phyloP scores from a whole-genome alignment of 345 rosid species.

The Boechera divaricarpa region DNA sequence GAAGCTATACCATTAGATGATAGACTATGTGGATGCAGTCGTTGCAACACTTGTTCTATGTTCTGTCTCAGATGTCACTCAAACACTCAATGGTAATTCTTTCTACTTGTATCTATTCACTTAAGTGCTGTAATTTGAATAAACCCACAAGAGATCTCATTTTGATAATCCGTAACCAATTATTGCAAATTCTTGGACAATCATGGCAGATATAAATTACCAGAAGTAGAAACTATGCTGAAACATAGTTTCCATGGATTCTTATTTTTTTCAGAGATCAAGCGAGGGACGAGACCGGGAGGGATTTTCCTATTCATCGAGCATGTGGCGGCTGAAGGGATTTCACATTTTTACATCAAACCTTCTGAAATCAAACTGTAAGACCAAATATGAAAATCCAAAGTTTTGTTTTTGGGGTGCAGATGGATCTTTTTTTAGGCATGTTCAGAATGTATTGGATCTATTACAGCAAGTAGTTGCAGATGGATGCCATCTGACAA shows the following conservation, averaged over 20 bases:
- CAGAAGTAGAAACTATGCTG: not conserved
- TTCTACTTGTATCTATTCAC: not conserved
- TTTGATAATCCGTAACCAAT: not conserved
- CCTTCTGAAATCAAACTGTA: not conserved
- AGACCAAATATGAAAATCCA: not conserved
- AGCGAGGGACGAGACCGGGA: constrained; percentile 69
- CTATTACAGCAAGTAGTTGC: constrained; percentile 68
- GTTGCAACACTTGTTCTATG: constrained; percentile 80
- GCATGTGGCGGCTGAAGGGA: constrained; percentile 38
- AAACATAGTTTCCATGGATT: not conserved
- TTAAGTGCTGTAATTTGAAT: not conserved
- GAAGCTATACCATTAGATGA: constrained; percentile 74
- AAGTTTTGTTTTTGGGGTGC: constrained; percentile 5
- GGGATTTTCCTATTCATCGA: constrained; percentile 35
- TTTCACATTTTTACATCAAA: not conserved
- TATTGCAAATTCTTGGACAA: not conserved
- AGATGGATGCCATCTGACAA: constrained; percentile 84
- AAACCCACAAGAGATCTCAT: not conserved
- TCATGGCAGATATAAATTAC: not conserved
- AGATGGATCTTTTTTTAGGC: constrained; percentile 73
- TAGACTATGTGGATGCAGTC: constrained; percentile 73
- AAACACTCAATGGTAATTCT: constrained; percentile 60
- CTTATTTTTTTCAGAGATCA: constrained; percentile 55
- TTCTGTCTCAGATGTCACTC: constrained; percentile 66
- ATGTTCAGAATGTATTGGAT: constrained; percentile 57